A percentile compares a stretch with the other conserved stretches of the same genome.
Conservation (phyloP, 495 filamentous ascomycete genomes). For the Apodospora peruviana region DNA sequence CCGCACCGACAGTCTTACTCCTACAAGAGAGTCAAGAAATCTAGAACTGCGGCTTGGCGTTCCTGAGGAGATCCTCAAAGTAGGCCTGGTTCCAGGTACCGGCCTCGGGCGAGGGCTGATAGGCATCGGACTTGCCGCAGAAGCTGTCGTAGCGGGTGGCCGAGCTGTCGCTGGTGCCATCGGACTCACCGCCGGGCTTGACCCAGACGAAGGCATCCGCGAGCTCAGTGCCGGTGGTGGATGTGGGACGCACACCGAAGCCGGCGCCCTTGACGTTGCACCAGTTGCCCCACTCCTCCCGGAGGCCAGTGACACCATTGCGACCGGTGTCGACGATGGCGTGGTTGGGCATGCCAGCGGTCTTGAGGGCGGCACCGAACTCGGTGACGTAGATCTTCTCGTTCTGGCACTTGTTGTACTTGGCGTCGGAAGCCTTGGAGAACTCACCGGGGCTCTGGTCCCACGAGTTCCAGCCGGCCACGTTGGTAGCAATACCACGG, state of each 20-base stretch:
- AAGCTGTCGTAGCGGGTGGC: conserved; percentile 64
- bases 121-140: conserved; percentile 59
- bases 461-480: conserved; percentile 73
- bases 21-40: not conserved
- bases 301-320: conserved; percentile 63
- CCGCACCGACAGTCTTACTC: not conserved
- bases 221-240: conserved; percentile 54
- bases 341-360: conserved; percentile 62
- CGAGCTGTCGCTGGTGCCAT: conserved; percentile 62
- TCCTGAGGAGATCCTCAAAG: conserved; percentile 64
- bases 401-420: conserved; percentile 57
- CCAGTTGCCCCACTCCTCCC: conserved; percentile 74
- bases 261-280: conserved; percentile 74
- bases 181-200: conserved; percentile 78
- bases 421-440: conserved; percentile 49
- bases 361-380: conserved; percentile 55
- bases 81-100: conserved; percentile 75
- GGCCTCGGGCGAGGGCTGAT: conserved; percentile 70
- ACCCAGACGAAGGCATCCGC: conserved; percentile 78
- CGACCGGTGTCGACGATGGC: conserved; percentile 68
- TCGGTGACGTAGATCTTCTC: conserved; percentile 69
- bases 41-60: conserved; percentile 57
- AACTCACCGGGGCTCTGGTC: conserved; percentile 45
- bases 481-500: conserved; percentile 72
- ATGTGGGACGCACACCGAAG: conserved; percentile 65